Evolutionary conservation across 2,329 filamentous ascomycete genomes (phyloP), one percentile per base, ranked within the genome.

Genomic region (Ascochyta clinopodiicola): DNA sequence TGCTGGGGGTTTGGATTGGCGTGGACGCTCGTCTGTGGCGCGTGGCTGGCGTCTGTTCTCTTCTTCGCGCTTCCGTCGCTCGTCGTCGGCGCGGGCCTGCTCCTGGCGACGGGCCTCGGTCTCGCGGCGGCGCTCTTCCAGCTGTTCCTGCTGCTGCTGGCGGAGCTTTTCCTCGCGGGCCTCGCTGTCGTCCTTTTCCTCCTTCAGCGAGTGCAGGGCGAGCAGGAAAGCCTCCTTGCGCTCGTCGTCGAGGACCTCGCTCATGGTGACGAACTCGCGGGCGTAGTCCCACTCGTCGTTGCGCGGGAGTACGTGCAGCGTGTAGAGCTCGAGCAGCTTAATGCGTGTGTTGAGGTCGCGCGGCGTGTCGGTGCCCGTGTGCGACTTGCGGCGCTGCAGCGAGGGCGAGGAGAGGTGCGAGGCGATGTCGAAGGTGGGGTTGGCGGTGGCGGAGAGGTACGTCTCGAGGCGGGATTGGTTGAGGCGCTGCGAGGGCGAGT

Each of bases 201-300:
- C 92, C 66, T 90, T 89, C 27, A 98, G 80, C 48, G 86, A 88
- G 71, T 96, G 87, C 15, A 98, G 81, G 4, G 93, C 94, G 66
- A 94, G 89, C 15, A 96, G 78, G 73, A 98, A 97, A 0, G 91
- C 88, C 67, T 98, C 92, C 60, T 91, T 87, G 39, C 91, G 86
- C 78, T 98, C 95, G 47, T 97, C 94, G 73, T 98, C 94, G 1
- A 99, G 83, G 24, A 96, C 86, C 42, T 94, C 88, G 73, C 88
- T 95, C 69, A 92, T 86, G 68, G 83, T 86, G 69, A 98, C 96
- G 74, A 98, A 98, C 66, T 96, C 91, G 56, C 87, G 86, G 4
- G 95, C 92, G 68, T 97, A 97, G 55, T 96, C 91, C 95, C 95
- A 99, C 77, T 98, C 92, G 51, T 91, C 88, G 66, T 97, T 98